These are phyloP conservation scores for Micractinium conductrix DNA, from an alignment of 139 green algal genomes.

Conservation along the genomic window DNA sequence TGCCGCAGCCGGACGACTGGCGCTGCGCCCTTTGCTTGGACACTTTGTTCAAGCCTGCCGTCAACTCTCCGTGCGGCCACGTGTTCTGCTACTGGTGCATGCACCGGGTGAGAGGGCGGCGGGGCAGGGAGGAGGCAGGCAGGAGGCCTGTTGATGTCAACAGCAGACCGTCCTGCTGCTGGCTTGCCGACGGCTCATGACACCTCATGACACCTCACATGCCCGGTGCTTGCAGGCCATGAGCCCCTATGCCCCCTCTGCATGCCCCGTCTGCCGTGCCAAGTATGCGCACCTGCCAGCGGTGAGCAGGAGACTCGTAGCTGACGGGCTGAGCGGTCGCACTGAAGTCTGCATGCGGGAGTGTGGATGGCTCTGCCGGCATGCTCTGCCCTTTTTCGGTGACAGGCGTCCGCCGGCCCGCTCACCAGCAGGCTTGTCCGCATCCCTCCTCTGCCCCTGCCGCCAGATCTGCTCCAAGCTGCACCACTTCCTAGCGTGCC, in stretches of 20 bases:
- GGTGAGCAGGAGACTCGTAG: constrained; percentile 37
- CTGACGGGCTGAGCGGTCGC: too few species aligned
- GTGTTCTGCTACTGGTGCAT: constrained; percentile 69
- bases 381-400: too few species aligned
- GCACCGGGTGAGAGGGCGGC: constrained; percentile 3
- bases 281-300: constrained; percentile 50
- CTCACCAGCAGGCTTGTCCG: too few species aligned
- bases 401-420: too few species aligned
- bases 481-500: constrained; percentile 42
- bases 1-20: constrained; percentile 43
- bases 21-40: constrained; percentile 84
- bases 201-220: too few species aligned
- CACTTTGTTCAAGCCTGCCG: constrained; percentile 77
- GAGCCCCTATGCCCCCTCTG: constrained; percentile 37
- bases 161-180: background rate
- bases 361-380: too few species aligned
- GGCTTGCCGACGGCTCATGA: too few species aligned
- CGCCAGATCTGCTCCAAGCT: constrained; percentile 46
- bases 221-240: constrained; percentile 32
- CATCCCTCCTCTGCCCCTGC: background rate
- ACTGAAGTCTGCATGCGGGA: too few species aligned
- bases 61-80: constrained; percentile 76
- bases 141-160: background rate
- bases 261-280: constrained; percentile 53
- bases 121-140: background rate